A percentile compares a stretch with the other conserved stretches of the same genome.
Evolutionary conservation across 2,329 filamentous ascomycete species (phyloP).

Genomic region (Diaporthe vaccinii): DNA sequence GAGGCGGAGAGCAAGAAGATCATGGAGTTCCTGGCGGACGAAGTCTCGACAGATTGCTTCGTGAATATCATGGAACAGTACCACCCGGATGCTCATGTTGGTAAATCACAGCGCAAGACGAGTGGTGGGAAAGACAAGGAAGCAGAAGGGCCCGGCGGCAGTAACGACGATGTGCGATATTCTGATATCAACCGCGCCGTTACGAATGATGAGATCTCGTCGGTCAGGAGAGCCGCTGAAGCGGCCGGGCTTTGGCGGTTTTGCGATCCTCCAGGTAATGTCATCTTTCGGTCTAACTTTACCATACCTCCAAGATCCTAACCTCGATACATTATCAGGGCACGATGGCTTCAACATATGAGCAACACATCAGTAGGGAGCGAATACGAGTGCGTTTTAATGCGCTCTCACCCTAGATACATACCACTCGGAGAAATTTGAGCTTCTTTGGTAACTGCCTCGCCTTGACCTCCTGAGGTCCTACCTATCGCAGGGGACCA

Average conservation of each 20-base stretch:
- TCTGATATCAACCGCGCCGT: constrained; percentile 83
- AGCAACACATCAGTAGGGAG: constrained; percentile 32
- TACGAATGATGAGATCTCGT: constrained; percentile 73
- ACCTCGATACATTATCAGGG: constrained; percentile 37
- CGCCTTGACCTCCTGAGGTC: neutral
- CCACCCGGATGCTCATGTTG: constrained; percentile 83
- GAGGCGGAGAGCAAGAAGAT: constrained; percentile 81
- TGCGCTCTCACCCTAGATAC: neutral
- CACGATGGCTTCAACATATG: constrained; percentile 66
- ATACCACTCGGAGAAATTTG: neutral
- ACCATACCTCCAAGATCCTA: neutral
- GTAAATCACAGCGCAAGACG: constrained; percentile 68
- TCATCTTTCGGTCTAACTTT: no score
- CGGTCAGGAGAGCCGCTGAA: constrained; percentile 76
- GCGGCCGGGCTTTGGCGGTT: constrained; percentile 84
- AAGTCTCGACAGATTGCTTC: constrained; percentile 82
- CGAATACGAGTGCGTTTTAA: neutral
- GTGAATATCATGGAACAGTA: constrained; percentile 94
- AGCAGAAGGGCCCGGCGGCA: constrained; percentile 45
- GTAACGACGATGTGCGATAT: constrained; percentile 70
- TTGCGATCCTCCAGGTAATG: constrained; percentile 67
- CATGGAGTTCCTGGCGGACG: constrained; percentile 80
- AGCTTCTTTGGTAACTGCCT: neutral
- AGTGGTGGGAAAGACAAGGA: constrained; percentile 48
- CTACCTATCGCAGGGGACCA: neutral